Conservation (phyloP, 306 rosid genomes). For the Pyrus betulifolia region DNA sequence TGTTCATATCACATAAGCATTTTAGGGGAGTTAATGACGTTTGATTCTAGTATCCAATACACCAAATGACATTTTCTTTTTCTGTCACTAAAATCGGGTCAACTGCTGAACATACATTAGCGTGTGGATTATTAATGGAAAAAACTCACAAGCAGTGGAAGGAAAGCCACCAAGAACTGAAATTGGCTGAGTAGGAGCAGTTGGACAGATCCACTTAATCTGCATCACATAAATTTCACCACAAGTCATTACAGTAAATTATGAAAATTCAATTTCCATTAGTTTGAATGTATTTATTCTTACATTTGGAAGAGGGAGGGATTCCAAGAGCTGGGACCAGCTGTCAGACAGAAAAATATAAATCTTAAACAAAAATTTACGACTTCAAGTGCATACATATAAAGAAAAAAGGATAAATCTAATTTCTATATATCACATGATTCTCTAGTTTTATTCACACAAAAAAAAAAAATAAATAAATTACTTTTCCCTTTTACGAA, state of each 20-base stretch:
- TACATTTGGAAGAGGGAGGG: slow-evolving; percentile 93
- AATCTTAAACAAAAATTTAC: not conserved
- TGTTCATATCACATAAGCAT: slow-evolving; percentile 13
- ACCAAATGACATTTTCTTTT: not conserved
- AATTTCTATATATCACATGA: not conserved
- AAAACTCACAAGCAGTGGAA: slow-evolving; percentile 88
- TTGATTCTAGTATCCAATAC: not conserved
- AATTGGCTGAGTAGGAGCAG: slow-evolving; percentile 89
- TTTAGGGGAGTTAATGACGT: not conserved
- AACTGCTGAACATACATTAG: not conserved
- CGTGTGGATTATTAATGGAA: not conserved
- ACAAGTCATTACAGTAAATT: not conserved
- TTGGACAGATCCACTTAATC: slow-evolving; percentile 99
- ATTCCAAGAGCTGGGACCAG: slow-evolving; percentile 97
- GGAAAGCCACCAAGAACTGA: slow-evolving; percentile 87
- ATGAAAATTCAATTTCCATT: slow-evolving; percentile 5
- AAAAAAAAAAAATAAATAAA: too few relatives aligned
- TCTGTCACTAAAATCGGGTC: not conserved
- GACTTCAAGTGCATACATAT: not conserved
- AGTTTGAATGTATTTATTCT: slow-evolving; percentile 22
- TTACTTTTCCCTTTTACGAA: not conserved
- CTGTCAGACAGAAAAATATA: slow-evolving; percentile 44
- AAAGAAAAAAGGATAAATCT: not conserved
- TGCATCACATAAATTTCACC: slow-evolving; percentile 32
- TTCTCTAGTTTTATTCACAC: not conserved